Conservation (phyloP, 2,329 filamentous ascomycete genomes). For the Lasiodiplodia hormozganensis region DNA sequence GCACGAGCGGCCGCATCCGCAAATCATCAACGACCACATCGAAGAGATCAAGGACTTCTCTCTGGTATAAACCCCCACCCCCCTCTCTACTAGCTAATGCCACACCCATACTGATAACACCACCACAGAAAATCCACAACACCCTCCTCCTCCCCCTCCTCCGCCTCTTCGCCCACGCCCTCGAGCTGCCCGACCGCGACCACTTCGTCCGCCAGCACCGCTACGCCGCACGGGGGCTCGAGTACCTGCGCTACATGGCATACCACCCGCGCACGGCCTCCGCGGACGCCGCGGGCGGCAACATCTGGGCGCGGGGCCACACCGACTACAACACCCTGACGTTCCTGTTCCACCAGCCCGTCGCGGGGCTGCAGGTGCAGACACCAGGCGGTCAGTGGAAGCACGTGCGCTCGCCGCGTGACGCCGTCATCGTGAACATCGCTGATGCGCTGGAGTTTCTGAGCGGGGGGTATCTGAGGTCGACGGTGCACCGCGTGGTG, state of each 20-base stretch:
- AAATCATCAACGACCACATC: constrained; percentile 37
- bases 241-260: constrained; percentile 50
- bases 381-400: constrained; percentile 53
- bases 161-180: constrained; percentile 47
- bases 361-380: constrained; percentile 57
- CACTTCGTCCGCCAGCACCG: constrained; percentile 47
- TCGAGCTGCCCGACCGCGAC: constrained; percentile 47
- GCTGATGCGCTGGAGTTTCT: constrained; percentile 51
- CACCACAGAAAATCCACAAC: constrained; percentile 43
- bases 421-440: constrained; percentile 59
- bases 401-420: constrained; percentile 53
- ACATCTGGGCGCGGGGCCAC: constrained; percentile 56
- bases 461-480: constrained; percentile 42
- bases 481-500: constrained; percentile 43
- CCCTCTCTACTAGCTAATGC: not conserved
- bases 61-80: not conserved
- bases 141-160: constrained; percentile 13
- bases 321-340: constrained; percentile 58
- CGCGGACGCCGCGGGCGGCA: constrained; percentile 46
- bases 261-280: constrained; percentile 50
- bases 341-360: constrained; percentile 55
- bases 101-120: not conserved
- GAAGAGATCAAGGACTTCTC: constrained; percentile 41
- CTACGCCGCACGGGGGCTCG: constrained; percentile 46
- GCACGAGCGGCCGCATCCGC: constrained; percentile 36